Conservation (phyloP, 352 stramenopile genomes). For the Phytophthora pisi region DNA sequence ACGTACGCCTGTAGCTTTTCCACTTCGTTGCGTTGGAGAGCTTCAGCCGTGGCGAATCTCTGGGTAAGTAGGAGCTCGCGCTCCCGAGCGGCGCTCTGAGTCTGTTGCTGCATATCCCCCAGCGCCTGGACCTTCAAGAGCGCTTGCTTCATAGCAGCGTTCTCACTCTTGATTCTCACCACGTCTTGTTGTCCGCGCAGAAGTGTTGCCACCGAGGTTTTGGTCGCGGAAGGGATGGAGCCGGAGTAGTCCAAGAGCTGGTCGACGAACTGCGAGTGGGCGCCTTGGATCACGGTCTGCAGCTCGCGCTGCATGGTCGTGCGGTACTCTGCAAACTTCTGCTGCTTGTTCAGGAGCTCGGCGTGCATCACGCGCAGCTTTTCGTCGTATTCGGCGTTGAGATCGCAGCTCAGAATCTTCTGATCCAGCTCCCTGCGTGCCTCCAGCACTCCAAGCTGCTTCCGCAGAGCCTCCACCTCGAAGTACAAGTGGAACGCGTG, state of each 20-base stretch:
- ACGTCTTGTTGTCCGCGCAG: slow-evolving; percentile 49
- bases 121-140: slow-evolving; percentile 72
- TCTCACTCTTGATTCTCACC: slow-evolving; percentile 63
- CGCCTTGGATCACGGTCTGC: slow-evolving; percentile 54
- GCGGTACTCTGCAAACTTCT: slow-evolving; percentile 72
- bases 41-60: slow-evolving; percentile 41
- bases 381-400: slow-evolving; percentile 62
- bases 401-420: slow-evolving; percentile 45
- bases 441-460: slow-evolving; percentile 35
- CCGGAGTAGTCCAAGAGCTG: slow-evolving; percentile 69
- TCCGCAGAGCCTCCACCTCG: slow-evolving; percentile 38
- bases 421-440: slow-evolving; percentile 45
- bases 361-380: slow-evolving; percentile 59
- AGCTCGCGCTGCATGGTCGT: slow-evolving; percentile 66
- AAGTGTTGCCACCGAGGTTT: slow-evolving; percentile 50
- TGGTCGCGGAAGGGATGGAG: slow-evolving; percentile 55
- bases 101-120: slow-evolving; percentile 66
- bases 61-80: slow-evolving; percentile 45
- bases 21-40: slow-evolving; percentile 50
- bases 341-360: slow-evolving; percentile 58
- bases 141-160: slow-evolving; percentile 68
- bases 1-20: slow-evolving; percentile 54
- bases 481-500: slow-evolving; percentile 53
- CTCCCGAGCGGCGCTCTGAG: slow-evolving; percentile 40
- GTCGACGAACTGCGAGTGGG: slow-evolving; percentile 59